phyloP scores from a whole-genome alignment of 805 yeast genomes.

The Wickerhamomyces chaumierensis region DNA sequence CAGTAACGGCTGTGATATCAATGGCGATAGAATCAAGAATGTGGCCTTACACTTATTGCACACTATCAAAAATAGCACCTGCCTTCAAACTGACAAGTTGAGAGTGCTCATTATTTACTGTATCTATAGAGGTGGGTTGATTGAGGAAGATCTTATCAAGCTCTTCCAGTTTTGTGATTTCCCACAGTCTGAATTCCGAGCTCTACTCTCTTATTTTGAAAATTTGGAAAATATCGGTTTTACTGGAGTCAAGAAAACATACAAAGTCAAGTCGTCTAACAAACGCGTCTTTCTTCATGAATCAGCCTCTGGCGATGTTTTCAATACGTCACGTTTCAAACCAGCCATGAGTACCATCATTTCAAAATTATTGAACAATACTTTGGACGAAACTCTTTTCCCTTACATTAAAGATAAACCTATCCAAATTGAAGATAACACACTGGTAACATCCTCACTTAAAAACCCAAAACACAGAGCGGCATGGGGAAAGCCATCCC shows the following conservation, averaged over 20 bases:
- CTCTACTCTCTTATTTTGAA: conserved; percentile 41
- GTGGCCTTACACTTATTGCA: conserved; percentile 52
- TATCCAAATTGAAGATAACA: conserved; percentile 28
- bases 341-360: conserved; percentile 59
- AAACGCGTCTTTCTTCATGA: conserved; percentile 46
- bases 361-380: conserved; percentile 36
- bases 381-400: conserved; percentile 47
- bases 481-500: conserved; percentile 52
- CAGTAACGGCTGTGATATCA: conserved; percentile 58
- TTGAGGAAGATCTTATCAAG: conserved; percentile 62
- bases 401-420: conserved; percentile 75
- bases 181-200: conserved; percentile 26
- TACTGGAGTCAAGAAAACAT: conserved; percentile 33
- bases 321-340: conserved; percentile 59
- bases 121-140: conserved; percentile 70
- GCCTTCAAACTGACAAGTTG: conserved; percentile 55
- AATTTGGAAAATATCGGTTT: conserved; percentile 52
- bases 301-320: conserved; percentile 27
- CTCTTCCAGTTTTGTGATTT: conserved; percentile 43
- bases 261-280: conserved; percentile 29
- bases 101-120: conserved; percentile 69
- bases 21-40: conserved; percentile 50
- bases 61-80: conserved; percentile 35
- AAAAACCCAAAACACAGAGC: conserved; percentile 67
- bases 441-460: conserved; percentile 36